Evolutionary conservation across 2,329 filamentous ascomycete genomes (phyloP), one percentile per base, ranked within the genome.

Genomic region (Aspergillus ochraceus): DNA sequence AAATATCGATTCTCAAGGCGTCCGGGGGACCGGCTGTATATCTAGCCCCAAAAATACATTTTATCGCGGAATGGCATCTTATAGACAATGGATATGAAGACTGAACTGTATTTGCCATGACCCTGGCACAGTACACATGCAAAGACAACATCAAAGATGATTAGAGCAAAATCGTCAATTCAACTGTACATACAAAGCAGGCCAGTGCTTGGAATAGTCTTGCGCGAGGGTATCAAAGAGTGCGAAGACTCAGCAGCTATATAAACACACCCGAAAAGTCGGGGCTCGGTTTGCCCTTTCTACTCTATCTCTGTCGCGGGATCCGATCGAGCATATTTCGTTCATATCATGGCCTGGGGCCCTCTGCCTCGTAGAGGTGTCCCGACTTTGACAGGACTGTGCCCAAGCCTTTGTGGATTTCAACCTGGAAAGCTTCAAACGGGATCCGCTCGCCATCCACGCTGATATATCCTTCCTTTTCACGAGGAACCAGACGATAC

Each of bases 401-500:
- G 1, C 91, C 95, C 24, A 99, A 80, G 0, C 89, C 90, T 55
- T 81, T 84, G 74, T 97, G 92, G 6, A 97, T 83, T 77, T 99
- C 95, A 2, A 88, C 91, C 79, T 99, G 95, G 72, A 97, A 96
- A 0, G 91, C 90, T 68, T 89, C 89, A 73, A 96, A 98, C 0
- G 92, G 90, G 2, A 96, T 83, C 56, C 85, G 84, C 77, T 99
- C 95, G 42, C 95, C 95, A 71, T 98, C 95, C 65, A 99, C 92
- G 73, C 92, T 96, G 73, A 99, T 96, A 74, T 90, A 95, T 1
- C 94, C 94, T 63, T 88, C 84, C 45, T 85, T 80, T 63, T 89
- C 79, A 55, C 86, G 87, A 0, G 95, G 95, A 3, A 88, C 88
- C 63, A 99, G 88, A 47, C 95, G 85, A 73, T 95, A 97, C 0